Conservation (phyloP, 768 basidiomycete species). For the Pseudohyphozyma bogoriensis region DNA sequence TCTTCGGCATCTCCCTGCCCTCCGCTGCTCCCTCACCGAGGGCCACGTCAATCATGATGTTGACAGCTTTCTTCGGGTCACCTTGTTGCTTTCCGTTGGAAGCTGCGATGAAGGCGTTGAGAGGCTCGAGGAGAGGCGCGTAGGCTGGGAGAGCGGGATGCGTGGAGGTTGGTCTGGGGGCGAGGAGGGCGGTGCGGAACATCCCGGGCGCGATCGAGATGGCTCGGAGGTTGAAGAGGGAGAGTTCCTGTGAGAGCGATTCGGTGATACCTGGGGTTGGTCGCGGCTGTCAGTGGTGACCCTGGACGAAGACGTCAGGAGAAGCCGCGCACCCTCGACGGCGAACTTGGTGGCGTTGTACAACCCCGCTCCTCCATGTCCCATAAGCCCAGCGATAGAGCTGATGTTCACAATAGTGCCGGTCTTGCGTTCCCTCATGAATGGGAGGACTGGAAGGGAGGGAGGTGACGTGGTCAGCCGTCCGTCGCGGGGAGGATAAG, state of each 20-base stretch:
- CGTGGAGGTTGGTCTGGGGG: background rate
- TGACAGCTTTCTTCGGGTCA: background rate
- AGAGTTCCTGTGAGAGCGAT: constrained; percentile 22
- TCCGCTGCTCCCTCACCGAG: background rate
- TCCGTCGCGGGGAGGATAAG: background rate
- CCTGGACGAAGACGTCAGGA: constrained; percentile 3
- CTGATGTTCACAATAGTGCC: constrained; percentile 46
- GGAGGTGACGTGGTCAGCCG: constrained; percentile 38
- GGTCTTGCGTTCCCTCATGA: constrained; percentile 43
- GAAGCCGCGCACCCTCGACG: constrained; percentile 31
- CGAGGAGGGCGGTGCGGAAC: constrained; percentile 27
- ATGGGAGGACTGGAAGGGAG: constrained; percentile 44
- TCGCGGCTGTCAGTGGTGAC: background rate
- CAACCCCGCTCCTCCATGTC: constrained; percentile 31
- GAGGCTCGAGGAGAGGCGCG: background rate
- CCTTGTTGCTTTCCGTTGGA: background rate
- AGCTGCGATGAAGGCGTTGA: background rate
- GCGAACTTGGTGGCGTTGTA: constrained; percentile 44
- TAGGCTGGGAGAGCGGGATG: background rate
- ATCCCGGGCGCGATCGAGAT: constrained; percentile 27
- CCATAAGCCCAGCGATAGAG: constrained; percentile 36
- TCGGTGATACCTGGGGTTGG: background rate
- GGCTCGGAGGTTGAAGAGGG: constrained; percentile 29
- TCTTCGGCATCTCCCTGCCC: background rate
- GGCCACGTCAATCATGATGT: background rate